These are phyloP conservation scores for Persicaria tinctoria DNA, from an alignment of 148 eudicot genomes.

Conservation along the genomic window DNA sequence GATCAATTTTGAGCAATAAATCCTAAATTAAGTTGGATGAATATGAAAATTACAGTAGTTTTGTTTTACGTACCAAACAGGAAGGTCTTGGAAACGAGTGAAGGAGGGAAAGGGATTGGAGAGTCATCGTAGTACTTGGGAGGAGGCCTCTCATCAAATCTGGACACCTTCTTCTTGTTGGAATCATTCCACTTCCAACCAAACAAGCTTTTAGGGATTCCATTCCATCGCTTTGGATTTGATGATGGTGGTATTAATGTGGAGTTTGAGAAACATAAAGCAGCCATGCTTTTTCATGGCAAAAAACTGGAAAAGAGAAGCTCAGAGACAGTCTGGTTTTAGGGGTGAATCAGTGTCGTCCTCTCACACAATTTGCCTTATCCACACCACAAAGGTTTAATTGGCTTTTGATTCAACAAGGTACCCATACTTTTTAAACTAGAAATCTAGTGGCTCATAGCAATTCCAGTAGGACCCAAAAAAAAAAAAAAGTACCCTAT, in stretches of 20 bases:
- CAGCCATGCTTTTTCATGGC: slow-evolving; percentile 11
- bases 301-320: neutral
- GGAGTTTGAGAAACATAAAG: slow-evolving; percentile 28
- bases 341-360: neutral
- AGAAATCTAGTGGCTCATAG: too few relatives aligned
- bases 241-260: neutral
- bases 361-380: slow-evolving; percentile 8
- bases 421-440: too few relatives aligned
- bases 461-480: too few relatives aligned
- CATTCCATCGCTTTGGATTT: slow-evolving; percentile 22
- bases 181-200: slow-evolving; percentile 46
- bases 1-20: too few relatives aligned
- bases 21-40: too few relatives aligned
- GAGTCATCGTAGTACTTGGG: slow-evolving; percentile 59
- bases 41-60: too few relatives aligned
- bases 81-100: slow-evolving; percentile 72
- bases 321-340: neutral
- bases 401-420: neutral
- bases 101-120: slow-evolving; percentile 81
- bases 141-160: slow-evolving; percentile 35
- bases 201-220: slow-evolving; percentile 47
- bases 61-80: slow-evolving; percentile 38
- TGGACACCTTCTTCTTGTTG: slow-evolving; percentile 34
- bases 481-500: too few relatives aligned
- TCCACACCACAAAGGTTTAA: neutral